A percentile compares a stretch with the other conserved stretches of the same genome.
Evolutionary conservation across 345 rosid genomes (phyloP).

Genomic region (Brassica carinata): DNA sequence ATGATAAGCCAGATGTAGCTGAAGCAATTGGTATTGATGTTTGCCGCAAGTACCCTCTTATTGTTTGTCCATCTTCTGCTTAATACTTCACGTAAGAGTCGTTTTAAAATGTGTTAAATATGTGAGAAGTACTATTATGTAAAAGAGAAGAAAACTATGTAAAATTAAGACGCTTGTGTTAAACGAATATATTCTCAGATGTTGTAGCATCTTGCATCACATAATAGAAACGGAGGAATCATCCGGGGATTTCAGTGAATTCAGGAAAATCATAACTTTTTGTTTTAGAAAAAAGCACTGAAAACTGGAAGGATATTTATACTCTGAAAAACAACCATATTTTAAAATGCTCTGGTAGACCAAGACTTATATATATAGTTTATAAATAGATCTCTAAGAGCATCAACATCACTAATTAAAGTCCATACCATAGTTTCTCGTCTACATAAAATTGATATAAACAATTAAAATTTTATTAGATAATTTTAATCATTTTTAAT

Average conservation of each 20-base stretch:
- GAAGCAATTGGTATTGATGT: constrained; percentile 13
- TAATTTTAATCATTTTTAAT: too few species aligned
- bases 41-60: constrained; percentile 12
- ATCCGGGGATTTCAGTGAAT: background rate
- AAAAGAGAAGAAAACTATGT: too few species aligned
- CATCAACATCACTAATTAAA: too few species aligned
- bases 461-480: too few species aligned
- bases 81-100: too few species aligned
- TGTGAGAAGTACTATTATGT: too few species aligned
- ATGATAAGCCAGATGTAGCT: background rate
- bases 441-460: too few species aligned
- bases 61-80: background rate
- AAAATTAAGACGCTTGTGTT: too few species aligned
- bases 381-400: background rate
- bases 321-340: background rate
- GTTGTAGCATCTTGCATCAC: background rate
- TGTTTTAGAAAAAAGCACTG: background rate
- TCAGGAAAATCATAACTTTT: background rate
- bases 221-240: background rate
- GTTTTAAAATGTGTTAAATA: too few species aligned
- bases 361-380: background rate
- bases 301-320: too few species aligned
- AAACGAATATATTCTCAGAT: background rate
- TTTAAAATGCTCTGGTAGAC: background rate
- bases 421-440: too few species aligned